Evolutionary conservation across 2,329 filamentous ascomycete species (phyloP), one percentile per base, ranked within the genome.

Genomic region (Dothideomycetes sp.): DNA sequence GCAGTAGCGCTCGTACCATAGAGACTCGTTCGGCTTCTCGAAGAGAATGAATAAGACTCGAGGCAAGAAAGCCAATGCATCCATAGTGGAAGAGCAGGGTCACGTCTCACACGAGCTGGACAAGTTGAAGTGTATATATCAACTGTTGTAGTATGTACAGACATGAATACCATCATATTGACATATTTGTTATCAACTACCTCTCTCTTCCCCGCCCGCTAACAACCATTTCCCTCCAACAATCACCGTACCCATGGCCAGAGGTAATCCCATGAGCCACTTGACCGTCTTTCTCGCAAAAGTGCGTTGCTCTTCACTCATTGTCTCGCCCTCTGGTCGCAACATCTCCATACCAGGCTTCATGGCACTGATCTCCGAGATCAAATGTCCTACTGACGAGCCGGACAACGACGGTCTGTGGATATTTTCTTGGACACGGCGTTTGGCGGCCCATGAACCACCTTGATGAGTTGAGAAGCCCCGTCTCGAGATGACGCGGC

Each of bases 301-400:
- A 0, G 51, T 49, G 3, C 51, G 47, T 27, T 56, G 49, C 6
- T 51, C 53, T 34, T 56, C 52, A 8, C 40, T 45, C 48, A 56
- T 54, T 3, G 52, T 52, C 22, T 49, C 45, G 6, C 50, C 52
- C 19, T 50, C 47, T 13, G 46, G 31, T 15, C 53, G 45, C 7
- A 50, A 27, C n/a, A 41, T 28, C 43, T 53, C 52, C 52, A 54
- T 56, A 3, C 51, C 52, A 17, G 51, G 49, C 32, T 48, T 47
- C n/a, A 53, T 53, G 11, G 51, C 49, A 25, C 50, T 53, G 33
- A 56, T 47, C 22, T 56, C 53, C 5, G 53, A 51, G 23, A 56
- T 45, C 5, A 56, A 32, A 33, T 55, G 52, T 6, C 51, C 53
- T 5, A 56, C 43, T 8, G 53, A 56, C 2, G 52, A 45, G 22